Evolutionary conservation across 768 basidiomycete species (phyloP), one percentile per base, ranked within the genome.

Genomic region (Crucibulum laeve): DNA sequence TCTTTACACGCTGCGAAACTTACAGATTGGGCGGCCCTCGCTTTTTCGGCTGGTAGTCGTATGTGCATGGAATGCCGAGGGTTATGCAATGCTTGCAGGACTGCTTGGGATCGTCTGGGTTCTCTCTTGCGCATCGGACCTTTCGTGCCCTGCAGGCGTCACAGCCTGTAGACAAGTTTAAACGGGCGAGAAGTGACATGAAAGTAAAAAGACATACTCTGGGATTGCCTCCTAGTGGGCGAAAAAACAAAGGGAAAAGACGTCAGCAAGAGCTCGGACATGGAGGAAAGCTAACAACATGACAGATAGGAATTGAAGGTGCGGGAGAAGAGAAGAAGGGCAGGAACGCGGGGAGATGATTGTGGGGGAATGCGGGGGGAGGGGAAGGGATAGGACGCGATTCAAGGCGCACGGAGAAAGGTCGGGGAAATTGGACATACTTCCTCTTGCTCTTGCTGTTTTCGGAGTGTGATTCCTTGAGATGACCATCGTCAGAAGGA

Each of bases 11-110:
- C 45, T 35, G 33, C 43, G 39, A 38, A 43, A 56, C 82, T 63
- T 63, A 94, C 87, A 92, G 71, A 62, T 94, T 94, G 1, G 91
- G 92, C 3, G 92, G 92, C 0, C 92, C 92, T 44, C 92, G 73
- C 64, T 94, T 94, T 73, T 92, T 92, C 15, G 92, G 92, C 59
- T 89, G 87, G 60, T 94, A 94, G 57, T 91, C 87, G 53, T 93
- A 95, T 1, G 87, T 91, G 61, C 92, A 93, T 4, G 82, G 77
- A 38, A 92, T 86, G 15, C 81, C 84, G 39, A 93, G 79, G 0
- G 84, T 76, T 52, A 85, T 71, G 60, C 90, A 93, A 58, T 92
- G 90, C 59, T 88, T 91, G 84, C 90, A 92, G 5, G 84, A 73
- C 50, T 80, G 80, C 61, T 83, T 85, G 7, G 77, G 69, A 57